Conservation (phyloP, 2,329 filamentous ascomycete species). For the Thermoascus crustaceus region DNA sequence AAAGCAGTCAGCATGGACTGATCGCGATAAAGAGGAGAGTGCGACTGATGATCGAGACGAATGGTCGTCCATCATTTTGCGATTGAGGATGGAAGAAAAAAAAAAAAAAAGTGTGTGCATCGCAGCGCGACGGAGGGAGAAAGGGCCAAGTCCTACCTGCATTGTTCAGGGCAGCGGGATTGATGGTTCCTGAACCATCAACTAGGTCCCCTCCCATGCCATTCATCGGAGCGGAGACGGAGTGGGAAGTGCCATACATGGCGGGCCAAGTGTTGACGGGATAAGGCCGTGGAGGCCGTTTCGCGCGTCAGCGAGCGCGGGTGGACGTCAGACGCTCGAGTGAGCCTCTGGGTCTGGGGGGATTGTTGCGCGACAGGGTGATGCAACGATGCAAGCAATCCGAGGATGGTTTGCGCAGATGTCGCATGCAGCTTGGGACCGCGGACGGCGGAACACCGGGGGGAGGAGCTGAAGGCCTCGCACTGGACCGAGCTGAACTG, state of each 20-base stretch:
- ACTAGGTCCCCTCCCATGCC: conserved; percentile 45
- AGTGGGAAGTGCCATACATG: conserved; percentile 42
- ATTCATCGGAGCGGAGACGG: conserved; percentile 56
- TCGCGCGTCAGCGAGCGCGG: conserved; percentile 26
- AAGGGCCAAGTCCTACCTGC: conserved; percentile 48
- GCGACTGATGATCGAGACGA: conserved; percentile 4
- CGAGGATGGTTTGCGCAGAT: conserved; percentile 15
- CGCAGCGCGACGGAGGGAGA: background rate
- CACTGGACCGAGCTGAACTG: conserved; percentile 10
- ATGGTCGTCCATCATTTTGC: no score
- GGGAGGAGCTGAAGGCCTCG: conserved; percentile 19
- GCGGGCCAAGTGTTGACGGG: conserved; percentile 23
- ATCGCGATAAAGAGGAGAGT: conserved; percentile 12
- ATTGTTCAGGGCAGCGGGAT: conserved; percentile 77
- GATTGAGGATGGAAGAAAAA: no score
- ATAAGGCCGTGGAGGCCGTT: conserved; percentile 23
- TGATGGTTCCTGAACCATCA: conserved; percentile 81
- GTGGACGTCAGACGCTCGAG: conserved; percentile 14
- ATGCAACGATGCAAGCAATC: conserved; percentile 14
- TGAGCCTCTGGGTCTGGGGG: conserved; percentile 8
- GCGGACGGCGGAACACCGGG: conserved; percentile 24
- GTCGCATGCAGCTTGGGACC: conserved; percentile 25
- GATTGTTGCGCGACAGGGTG: conserved; percentile 13
- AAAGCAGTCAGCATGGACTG: conserved; percentile 26
- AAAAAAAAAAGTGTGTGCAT: no score